These are phyloP conservation scores for Daldinia sp. DNA, from an alignment of 2,329 filamentous ascomycete species.

Conservation along the genomic window DNA sequence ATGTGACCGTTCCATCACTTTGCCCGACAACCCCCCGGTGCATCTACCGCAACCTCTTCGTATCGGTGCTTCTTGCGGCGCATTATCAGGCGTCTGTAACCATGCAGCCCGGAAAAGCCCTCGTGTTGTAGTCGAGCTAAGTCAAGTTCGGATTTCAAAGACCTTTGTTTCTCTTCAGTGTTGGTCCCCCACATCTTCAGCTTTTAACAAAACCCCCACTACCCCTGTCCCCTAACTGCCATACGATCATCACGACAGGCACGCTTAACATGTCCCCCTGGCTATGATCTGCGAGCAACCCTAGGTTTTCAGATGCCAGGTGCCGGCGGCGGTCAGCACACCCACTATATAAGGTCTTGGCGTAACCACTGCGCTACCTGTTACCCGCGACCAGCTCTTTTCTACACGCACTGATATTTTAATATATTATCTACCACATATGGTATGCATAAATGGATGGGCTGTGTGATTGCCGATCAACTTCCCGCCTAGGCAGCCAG, in stretches of 20 bases:
- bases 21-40: conserved; percentile 20
- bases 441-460: conserved; percentile 9
- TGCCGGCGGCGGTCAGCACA: conserved; percentile 36
- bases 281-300: conserved; percentile 22
- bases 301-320: conserved; percentile 25
- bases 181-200: background rate
- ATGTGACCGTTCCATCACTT: conserved; percentile 38
- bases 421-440: background rate
- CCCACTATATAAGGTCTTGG: conserved; percentile 17
- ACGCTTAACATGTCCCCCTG: background rate
- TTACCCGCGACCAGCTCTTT: conserved; percentile 1
- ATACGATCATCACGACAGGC: background rate
- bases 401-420: background rate
- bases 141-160: background rate
- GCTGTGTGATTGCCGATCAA: conserved; percentile 35
- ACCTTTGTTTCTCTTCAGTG: background rate
- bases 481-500: conserved; percentile 18
- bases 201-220: background rate
- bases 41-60: conserved; percentile 4
- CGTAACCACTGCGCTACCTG: conserved; percentile 3
- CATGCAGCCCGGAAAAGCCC: conserved; percentile 12
- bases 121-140: conserved; percentile 21
- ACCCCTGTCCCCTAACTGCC: conserved; percentile 1
- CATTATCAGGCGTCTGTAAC: conserved; percentile 21
- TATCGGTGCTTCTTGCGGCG: conserved; percentile 27